Conservation (phyloP, 2,329 filamentous ascomycete species). For the Colletotrichum zoysiae region DNA sequence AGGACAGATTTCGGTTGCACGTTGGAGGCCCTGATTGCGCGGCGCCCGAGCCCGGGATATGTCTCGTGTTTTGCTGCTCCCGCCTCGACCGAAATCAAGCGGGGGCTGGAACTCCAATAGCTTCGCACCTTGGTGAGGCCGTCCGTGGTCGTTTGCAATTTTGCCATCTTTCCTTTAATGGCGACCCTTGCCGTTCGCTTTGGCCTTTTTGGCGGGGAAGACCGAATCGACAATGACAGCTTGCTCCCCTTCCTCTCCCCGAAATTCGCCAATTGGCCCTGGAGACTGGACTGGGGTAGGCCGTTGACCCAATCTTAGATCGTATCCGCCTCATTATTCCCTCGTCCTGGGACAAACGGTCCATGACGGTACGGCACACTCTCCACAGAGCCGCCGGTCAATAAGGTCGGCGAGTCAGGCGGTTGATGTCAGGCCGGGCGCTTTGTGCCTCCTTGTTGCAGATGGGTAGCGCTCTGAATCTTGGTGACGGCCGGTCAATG, state of each 20-base stretch:
- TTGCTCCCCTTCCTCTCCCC: neutral
- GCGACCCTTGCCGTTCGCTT: conserved; percentile 27
- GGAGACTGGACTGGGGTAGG: conserved; percentile 18
- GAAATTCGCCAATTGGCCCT: conserved; percentile 10
- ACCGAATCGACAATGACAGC: conserved; percentile 17
- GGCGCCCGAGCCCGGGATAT: neutral
- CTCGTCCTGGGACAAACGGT: conserved; percentile 34
- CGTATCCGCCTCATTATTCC: conserved; percentile 34
- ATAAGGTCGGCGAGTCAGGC: conserved; percentile 36
- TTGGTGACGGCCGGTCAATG: conserved; percentile 17
- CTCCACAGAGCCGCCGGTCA: conserved; percentile 5
- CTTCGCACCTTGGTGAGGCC: conserved; percentile 12
- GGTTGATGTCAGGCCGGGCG: conserved; percentile 23
- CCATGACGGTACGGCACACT: conserved; percentile 1
- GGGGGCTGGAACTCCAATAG: neutral
- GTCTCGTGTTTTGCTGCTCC: conserved; percentile 29
- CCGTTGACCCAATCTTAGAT: conserved; percentile 19
- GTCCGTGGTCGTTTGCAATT: neutral
- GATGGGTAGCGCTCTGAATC: conserved; percentile 10
- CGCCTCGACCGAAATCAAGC: conserved; percentile 14
- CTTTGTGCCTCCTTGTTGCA: conserved; percentile 4
- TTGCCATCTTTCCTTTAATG: conserved; percentile 21
- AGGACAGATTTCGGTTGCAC: neutral
- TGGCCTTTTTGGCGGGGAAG: conserved; percentile 26
- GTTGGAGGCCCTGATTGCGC: conserved; percentile 5